Base-by-base conservation (phyloP, 2,329 filamentous ascomycete genomes). In the Botryosphaeria agaves region DNA sequence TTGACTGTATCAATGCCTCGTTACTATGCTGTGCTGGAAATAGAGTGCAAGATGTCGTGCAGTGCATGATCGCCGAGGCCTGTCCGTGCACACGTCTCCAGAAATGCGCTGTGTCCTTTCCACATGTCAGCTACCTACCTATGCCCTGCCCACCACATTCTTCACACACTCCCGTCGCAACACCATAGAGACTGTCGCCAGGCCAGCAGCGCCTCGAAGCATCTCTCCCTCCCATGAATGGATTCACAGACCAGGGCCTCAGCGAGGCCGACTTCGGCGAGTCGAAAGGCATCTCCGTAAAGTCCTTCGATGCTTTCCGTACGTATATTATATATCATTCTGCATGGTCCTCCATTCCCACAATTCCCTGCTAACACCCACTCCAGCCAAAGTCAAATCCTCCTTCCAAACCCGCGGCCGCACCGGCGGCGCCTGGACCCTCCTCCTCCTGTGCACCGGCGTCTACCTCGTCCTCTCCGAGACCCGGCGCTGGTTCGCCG, bases 281-380 rank as follows among this genome's bases (percentile, higher is more conserved):
- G 43, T 76, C 76, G 49, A 64, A 63, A 34, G 66, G 70, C 33
- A 45, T 65, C 34, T 56, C 65, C 34, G 58, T 92, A 46, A 76
- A 76, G 55, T 84, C 87, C 35, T 98, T 98, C 56, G 89, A 98
- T 62, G 87, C 85, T 41, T 98, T 98, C 54, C 87, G 84, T 93
- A 70, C 50, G 80, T 66, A n/a, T 20, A 18, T 14, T 26, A n/a
- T 28, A 15, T 11, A 28, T 7, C 20, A n/a, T 15, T 4, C 33
- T 16, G 29, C 26, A 44, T 35, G 20, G 5, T 6, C 17, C 15
- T 16, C 21, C n/a, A 24, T 19, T 18, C 8, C 31, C 14, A 18
- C 14, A 20, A 19, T 15, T 6, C 15, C 17, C 29, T 32, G 14
- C 32, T 21, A 24, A 18, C 30, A 18, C 14, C 14, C 23, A 25